These are phyloP conservation scores for Dillenia suffruticosa DNA, from an alignment of 164 flowering plant species.

Conservation along the genomic window DNA sequence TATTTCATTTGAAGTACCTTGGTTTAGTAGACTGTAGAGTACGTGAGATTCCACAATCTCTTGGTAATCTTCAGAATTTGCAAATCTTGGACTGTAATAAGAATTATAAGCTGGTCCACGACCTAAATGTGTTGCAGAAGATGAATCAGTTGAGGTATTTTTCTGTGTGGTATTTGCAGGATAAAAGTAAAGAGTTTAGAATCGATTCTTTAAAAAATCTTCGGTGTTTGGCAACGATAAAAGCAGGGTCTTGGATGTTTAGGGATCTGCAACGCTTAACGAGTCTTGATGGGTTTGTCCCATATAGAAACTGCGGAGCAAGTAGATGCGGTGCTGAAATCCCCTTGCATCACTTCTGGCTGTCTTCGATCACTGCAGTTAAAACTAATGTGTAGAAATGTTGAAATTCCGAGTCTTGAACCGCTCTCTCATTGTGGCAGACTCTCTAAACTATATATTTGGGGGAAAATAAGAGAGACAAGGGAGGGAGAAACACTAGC, in stretches of 20 bases:
- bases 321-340: background rate
- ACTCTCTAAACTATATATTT: conserved; percentile 8
- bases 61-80: conserved; percentile 15
- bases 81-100: conserved; percentile 8
- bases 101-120: no score
- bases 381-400: no score
- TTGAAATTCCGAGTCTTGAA: background rate
- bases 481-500: background rate
- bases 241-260: background rate
- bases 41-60: conserved; percentile 8
- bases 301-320: background rate
- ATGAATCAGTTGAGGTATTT: conserved; percentile 17
- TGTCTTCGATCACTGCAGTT: background rate
- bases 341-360: background rate
- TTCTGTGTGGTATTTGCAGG: background rate
- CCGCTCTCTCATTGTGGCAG: background rate
- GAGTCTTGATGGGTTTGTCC: conserved; percentile 1
- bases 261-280: conserved; percentile 4
- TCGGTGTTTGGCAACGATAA: conserved; percentile 10
- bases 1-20: conserved; percentile 25
- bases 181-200: background rate
- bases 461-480: conserved; percentile 11
- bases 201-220: conserved; percentile 14
- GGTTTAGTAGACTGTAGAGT: background rate
- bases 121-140: background rate